phyloP scores from a whole-genome alignment of 208 protist genomes.

The Wallacemonas sp. region DNA sequence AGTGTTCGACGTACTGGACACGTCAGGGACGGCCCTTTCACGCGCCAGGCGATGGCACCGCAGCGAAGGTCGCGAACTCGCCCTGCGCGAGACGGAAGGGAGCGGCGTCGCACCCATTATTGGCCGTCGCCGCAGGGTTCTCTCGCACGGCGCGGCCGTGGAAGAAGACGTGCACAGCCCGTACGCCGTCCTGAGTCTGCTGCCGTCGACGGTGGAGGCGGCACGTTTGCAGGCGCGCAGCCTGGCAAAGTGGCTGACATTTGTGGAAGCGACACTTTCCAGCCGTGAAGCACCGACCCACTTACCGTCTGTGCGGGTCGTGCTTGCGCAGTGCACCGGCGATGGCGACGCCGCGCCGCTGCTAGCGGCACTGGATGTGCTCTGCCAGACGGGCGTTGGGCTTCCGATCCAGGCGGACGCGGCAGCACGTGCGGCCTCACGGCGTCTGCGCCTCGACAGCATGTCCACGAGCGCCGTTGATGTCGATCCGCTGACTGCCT shows the following conservation, averaged over 20 bases:
- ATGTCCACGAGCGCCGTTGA: conserved; percentile 42
- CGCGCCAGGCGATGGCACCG: conserved; percentile 1
- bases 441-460: conserved; percentile 3
- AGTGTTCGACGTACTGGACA: neutral
- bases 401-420: neutral
- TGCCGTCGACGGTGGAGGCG: neutral
- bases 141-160: neutral
- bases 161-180: neutral
- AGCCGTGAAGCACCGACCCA: neutral
- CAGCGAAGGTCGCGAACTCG: conserved; percentile 1
- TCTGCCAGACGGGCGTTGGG: conserved; percentile 2
- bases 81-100: neutral
- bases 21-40: neutral
- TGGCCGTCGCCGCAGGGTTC: neutral
- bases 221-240: neutral
- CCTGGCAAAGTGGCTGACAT: neutral
- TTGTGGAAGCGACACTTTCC: neutral
- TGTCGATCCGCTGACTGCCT: conserved; percentile 62
- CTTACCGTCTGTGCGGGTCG: neutral
- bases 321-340: conserved; percentile 21
- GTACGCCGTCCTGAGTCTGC: neutral
- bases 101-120: conserved; percentile 3
- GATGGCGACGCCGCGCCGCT: conserved; percentile 25
- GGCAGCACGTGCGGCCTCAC: neutral
- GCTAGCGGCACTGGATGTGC: conserved; percentile 2